A percentile compares a stretch with the other conserved stretches of the same genome.
phyloP scores from a whole-genome alignment of 225 moss, liverwort and hornwort genomes.

The Physcomitrium patens region DNA sequence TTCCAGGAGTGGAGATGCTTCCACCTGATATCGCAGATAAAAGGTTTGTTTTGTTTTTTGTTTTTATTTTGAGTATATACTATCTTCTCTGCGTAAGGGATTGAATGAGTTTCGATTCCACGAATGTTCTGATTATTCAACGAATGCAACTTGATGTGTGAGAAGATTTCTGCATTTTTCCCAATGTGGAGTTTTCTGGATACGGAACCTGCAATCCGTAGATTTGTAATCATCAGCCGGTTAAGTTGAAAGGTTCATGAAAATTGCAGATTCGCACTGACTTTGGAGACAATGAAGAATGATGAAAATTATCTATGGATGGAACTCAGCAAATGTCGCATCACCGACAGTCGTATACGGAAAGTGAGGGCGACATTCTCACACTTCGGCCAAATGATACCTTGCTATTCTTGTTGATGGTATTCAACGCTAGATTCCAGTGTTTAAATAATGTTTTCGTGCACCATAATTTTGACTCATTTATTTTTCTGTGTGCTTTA shows the following conservation, averaged over 20 bases:
- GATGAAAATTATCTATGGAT: constrained; percentile 81
- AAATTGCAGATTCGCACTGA: constrained; percentile 65
- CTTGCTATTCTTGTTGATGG: constrained; percentile 14
- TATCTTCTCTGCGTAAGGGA: background rate
- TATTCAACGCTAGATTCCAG: constrained; percentile 8
- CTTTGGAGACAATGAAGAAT: constrained; percentile 75
- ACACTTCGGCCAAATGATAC: constrained; percentile 3
- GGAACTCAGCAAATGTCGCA: constrained; percentile 84
- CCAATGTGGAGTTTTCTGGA: background rate
- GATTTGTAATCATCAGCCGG: background rate
- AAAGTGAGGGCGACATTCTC: constrained; percentile 58
- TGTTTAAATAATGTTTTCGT: background rate
- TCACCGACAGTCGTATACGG: constrained; percentile 78
- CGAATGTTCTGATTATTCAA: constrained; percentile 5
- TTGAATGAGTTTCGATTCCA: background rate
- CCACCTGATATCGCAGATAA: constrained; percentile 69
- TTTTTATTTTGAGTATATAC: background rate
- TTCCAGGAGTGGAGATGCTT: constrained; percentile 55
- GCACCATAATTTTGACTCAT: background rate
- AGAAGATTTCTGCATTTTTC: constrained; percentile 9
- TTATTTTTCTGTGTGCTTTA: background rate
- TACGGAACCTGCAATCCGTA: constrained; percentile 4
- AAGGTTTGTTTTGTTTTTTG: constrained; percentile 45
- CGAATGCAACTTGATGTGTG: constrained; percentile 7
- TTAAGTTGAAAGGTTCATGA: constrained; percentile 17